Base-by-base conservation (phyloP, 495 filamentous ascomycete genomes). In the Podospora tetraspora region DNA sequence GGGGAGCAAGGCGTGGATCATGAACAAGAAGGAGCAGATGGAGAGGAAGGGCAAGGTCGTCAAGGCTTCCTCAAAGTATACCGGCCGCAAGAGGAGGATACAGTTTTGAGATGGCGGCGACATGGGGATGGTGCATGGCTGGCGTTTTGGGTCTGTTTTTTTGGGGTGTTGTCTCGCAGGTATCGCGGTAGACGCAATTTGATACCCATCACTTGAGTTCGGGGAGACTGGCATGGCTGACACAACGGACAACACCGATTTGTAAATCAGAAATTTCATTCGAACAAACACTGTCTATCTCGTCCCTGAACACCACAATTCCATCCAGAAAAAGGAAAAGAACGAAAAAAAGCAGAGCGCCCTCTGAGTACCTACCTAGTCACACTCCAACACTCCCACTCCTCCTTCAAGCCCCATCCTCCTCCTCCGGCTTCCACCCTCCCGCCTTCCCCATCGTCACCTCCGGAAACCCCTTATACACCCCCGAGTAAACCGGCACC, bases 1-100 rank as follows among this genome's bases (percentile, higher is more conserved):
- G 80, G 93, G 93, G 4, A 89, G 89, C 72, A 96, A 91, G 79
- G 85, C 83, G 37, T 97, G 94, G 93, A 97, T 99, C 70, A 72
- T 95, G 81, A 86, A 87, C 74, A 99, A 97, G 81, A 99, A 99
- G 81, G 92, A 96, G 70, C 92, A 96, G 80, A 94, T 95, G 91
- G 90, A 92, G 78, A 84, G 85, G 74, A 96, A 97, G 80, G 95
- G 95, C 23, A 97, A 95, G 84, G 86, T 96, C 13, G 93, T 97
- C 67, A 97, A 97, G 84, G 79, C 86, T 4, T 90, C 84, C 70
- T 94, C 91, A 23, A 98, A 94, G 77, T 99, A 95, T 74, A 98
- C 95, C 3, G 95, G 95, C 23, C 85, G 94, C 71, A 96, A 91
- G 78, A 83, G 95, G 76, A 84, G 89, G n/a, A 71, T 83, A 68